Evolutionary conservation across 129 eudicot species (phyloP).

Genomic region (Tagetes patula): DNA sequence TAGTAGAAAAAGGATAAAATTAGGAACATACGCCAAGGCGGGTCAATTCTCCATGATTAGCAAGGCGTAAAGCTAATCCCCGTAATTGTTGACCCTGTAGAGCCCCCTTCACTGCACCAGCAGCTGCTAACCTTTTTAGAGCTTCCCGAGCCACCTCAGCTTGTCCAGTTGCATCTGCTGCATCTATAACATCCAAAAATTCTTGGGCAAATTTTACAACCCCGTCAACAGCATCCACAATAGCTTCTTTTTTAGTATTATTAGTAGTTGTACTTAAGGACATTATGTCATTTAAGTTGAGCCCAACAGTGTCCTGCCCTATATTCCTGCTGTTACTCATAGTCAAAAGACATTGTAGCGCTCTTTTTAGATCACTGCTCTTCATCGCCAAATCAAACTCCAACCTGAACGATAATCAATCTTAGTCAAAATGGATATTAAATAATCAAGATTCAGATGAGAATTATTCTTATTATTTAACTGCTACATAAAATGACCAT

Average conservation of each 20-base stretch:
- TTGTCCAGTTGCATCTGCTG: slow-evolving; percentile 99
- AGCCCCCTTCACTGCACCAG: slow-evolving; percentile 96
- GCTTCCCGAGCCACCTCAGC: slow-evolving; percentile 95
- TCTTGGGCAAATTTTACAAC: slow-evolving; percentile 85
- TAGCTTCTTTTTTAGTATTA: slow-evolving; percentile 64
- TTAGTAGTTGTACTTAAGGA: slow-evolving; percentile 47
- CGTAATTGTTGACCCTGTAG: slow-evolving; percentile 79
- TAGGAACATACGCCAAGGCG: slow-evolving; percentile 75
- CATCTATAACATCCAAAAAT: slow-evolving; percentile 85
- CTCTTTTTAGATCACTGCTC: slow-evolving; percentile 89
- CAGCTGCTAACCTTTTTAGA: slow-evolving; percentile 91
- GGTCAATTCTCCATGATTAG: slow-evolving; percentile 94
- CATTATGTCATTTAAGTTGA: slow-evolving; percentile 83
- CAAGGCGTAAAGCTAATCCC: slow-evolving; percentile 91
- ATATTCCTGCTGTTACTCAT: slow-evolving; percentile 98
- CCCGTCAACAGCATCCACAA: slow-evolving; percentile 97
- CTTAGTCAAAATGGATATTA: not conserved
- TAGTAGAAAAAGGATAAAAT: slow-evolving; percentile 1
- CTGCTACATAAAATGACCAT: not conserved
- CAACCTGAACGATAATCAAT: slow-evolving; percentile 47
- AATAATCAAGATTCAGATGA: not conserved
- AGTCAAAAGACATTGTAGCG: slow-evolving; percentile 89
- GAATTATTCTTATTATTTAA: not conserved
- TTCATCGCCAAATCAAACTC: slow-evolving; percentile 96
- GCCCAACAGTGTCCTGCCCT: slow-evolving; percentile 81